These are phyloP conservation scores for Chaetomiaceae sp. DNA, from an alignment of 2,329 filamentous ascomycete species.

Conservation along the genomic window DNA sequence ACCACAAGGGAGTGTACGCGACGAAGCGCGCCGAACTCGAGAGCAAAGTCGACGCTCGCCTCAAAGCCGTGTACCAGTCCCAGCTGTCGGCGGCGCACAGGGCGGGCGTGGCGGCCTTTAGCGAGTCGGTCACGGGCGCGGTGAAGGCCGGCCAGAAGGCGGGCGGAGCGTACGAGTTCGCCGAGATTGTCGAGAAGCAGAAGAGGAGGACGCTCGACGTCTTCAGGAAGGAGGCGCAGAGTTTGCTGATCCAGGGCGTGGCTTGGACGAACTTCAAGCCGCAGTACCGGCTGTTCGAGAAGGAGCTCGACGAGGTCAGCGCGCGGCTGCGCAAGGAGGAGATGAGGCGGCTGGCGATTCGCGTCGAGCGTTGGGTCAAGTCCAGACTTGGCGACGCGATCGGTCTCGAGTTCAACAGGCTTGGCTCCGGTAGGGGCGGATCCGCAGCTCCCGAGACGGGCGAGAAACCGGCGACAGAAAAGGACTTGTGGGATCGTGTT, in stretches of 20 bases:
- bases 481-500: conserved; percentile 91
- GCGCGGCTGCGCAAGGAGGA: conserved; percentile 83
- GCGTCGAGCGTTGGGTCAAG: conserved; percentile 90
- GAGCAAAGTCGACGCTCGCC: conserved; percentile 75
- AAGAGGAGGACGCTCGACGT: conserved; percentile 68
- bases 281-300: conserved; percentile 73
- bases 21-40: conserved; percentile 82
- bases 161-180: conserved; percentile 86
- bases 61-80: conserved; percentile 83
- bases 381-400: conserved; percentile 81
- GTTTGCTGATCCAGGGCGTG: conserved; percentile 70
- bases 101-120: conserved; percentile 74
- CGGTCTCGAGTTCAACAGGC: conserved; percentile 90
- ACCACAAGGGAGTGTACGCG: conserved; percentile 92
- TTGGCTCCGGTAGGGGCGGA: conserved; percentile 81
- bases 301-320: conserved; percentile 87
- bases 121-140: conserved; percentile 74
- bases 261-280: conserved; percentile 83
- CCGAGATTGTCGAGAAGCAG: conserved; percentile 80
- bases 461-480: conserved; percentile 67
- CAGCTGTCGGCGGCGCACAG: conserved; percentile 88
- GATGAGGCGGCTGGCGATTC: conserved; percentile 84
- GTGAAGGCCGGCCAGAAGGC: conserved; percentile 93
- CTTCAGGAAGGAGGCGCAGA: conserved; percentile 70
- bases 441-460: conserved; percentile 72